phyloP scores from a whole-genome alignment of 2,329 filamentous ascomycete genomes.

The Diaporthe vaccinii region DNA sequence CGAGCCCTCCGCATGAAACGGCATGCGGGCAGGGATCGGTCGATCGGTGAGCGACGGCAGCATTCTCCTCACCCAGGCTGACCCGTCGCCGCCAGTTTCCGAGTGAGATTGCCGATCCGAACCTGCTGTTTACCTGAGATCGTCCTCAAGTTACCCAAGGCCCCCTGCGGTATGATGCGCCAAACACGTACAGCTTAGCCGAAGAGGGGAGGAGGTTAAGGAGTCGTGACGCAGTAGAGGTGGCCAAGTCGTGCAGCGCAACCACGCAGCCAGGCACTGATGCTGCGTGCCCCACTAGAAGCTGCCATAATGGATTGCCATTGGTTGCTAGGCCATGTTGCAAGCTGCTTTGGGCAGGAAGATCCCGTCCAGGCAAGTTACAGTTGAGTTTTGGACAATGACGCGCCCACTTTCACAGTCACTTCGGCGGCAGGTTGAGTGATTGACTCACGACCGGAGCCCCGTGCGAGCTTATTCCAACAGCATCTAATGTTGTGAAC shows the following conservation, averaged over 20 bases:
- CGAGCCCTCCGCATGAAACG: conserved; percentile 22
- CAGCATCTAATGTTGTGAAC: background rate
- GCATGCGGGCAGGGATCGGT: conserved; percentile 18
- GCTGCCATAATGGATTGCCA: background rate
- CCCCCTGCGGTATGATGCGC: background rate
- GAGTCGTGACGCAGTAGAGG: conserved; percentile 21
- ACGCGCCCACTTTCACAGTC: background rate
- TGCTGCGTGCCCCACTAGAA: background rate
- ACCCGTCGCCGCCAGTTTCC: background rate
- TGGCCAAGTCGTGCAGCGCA: background rate
- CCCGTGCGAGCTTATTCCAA: conserved; percentile 14
- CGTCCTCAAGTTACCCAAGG: background rate
- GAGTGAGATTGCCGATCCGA: background rate
- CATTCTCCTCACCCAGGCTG: background rate
- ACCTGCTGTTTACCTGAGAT: background rate
- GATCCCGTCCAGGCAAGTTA: conserved; percentile 1
- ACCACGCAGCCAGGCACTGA: too few relatives aligned
- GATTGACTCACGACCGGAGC: background rate
- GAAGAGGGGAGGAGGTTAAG: conserved; percentile 2
- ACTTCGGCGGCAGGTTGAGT: background rate
- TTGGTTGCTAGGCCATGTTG: background rate
- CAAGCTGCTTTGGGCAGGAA: conserved; percentile 16
- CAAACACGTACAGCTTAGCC: background rate
- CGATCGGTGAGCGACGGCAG: conserved; percentile 4
- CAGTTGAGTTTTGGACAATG: conserved; percentile 7